Percentiles rank a stretch among this genome's conserved stretches.
Conservation (phyloP, 2,329 filamentous ascomycete genomes). For the Emmonsia crescens region DNA sequence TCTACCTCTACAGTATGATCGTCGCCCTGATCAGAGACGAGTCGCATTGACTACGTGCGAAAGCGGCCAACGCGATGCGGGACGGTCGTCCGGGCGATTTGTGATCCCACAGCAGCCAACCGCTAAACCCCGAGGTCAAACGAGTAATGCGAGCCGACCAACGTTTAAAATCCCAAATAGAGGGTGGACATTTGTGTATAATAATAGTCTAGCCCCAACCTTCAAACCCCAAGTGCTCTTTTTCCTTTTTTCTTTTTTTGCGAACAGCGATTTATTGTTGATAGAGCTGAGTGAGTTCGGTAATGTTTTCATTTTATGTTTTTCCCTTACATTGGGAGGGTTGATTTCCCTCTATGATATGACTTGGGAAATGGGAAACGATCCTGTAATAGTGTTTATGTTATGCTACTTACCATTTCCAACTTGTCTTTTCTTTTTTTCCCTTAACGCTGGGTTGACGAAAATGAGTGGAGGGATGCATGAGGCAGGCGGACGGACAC, state of each 20-base stretch:
- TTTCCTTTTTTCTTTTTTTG: background rate
- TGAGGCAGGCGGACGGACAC: background rate
- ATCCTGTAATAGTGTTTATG: background rate
- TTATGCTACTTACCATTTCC: background rate
- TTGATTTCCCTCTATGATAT: background rate
- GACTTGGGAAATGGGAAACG: background rate
- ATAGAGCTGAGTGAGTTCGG: conserved; percentile 1
- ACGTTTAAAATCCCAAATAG: background rate
- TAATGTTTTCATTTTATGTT: background rate
- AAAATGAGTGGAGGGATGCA: background rate
- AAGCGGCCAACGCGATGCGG: conserved; percentile 2
- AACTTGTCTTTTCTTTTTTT: background rate
- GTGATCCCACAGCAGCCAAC: background rate
- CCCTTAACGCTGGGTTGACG: background rate
- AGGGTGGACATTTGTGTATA: background rate
- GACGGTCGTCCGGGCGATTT: background rate
- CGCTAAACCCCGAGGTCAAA: background rate
- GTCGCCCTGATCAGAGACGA: conserved; percentile 95
- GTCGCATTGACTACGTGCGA: conserved; percentile 52
- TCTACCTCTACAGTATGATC: conserved; percentile 99
- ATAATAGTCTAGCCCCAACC: background rate
- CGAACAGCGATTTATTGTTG: background rate
- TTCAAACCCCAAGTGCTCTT: background rate
- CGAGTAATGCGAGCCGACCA: background rate
- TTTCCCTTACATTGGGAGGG: background rate